These are phyloP conservation scores for Chlorella sp. DNA, from an alignment of 139 green algal genomes.

Conservation along the genomic window DNA sequence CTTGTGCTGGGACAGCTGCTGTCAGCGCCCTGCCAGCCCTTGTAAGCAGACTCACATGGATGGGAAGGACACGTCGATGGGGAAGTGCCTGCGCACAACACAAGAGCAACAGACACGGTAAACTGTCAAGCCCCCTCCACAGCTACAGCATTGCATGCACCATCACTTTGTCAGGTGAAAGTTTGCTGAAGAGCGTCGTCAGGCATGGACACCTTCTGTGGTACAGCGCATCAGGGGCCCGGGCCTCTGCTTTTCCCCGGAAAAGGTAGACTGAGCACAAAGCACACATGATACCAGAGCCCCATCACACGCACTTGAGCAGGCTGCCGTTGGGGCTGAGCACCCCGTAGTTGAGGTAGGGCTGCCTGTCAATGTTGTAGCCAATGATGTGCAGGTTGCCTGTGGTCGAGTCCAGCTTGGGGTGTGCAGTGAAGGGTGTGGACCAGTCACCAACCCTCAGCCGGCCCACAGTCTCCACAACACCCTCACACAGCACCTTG, in stretches of 20 bases:
- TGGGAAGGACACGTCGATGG: too few species aligned
- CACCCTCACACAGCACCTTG: constrained; percentile 42
- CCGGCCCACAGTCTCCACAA: constrained; percentile 61
- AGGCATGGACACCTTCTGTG: background rate
- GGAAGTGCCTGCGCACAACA: too few species aligned
- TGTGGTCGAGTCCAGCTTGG: constrained; percentile 61
- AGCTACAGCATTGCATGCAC: background rate
- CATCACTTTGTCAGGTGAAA: background rate
- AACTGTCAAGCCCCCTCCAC: too few species aligned
- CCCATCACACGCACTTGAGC: background rate
- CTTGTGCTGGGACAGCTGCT: background rate
- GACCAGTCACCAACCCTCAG: constrained; percentile 14
- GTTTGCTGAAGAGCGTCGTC: background rate
- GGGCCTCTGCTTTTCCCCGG: too few species aligned
- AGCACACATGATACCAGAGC: background rate
- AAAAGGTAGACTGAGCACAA: background rate
- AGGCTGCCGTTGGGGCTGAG: background rate
- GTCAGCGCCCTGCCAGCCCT: too few species aligned
- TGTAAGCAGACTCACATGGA: too few species aligned
- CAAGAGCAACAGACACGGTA: too few species aligned
- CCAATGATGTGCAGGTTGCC: constrained; percentile 36
- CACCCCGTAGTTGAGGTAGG: background rate
- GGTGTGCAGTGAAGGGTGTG: constrained; percentile 75
- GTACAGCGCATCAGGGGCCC: background rate
- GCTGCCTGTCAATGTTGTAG: constrained; percentile 37